phyloP scores from a whole-genome alignment of 768 basidiomycete genomes.

The Multifurca ochricompacta region DNA sequence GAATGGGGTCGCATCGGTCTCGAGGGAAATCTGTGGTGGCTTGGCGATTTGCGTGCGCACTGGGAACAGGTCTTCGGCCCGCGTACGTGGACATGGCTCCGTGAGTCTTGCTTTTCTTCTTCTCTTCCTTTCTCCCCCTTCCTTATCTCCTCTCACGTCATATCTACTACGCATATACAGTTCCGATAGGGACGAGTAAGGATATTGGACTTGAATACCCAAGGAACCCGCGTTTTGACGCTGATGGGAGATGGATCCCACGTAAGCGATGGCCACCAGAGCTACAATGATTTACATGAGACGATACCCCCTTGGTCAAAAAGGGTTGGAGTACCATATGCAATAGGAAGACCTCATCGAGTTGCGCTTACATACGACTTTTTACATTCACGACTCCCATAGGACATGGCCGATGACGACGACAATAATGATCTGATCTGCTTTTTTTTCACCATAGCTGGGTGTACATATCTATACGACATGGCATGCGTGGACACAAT shows the following conservation, averaged over 20 bases:
- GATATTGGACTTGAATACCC: constrained; percentile 58
- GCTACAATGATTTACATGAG: constrained; percentile 35
- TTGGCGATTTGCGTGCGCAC: constrained; percentile 49
- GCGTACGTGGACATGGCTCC: constrained; percentile 61
- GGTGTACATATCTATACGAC: no score
- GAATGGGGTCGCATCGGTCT: constrained; percentile 74
- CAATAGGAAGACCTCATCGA: no score
- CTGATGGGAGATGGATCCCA: constrained; percentile 55
- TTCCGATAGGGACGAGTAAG: constrained; percentile 44
- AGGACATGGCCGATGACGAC: no score
- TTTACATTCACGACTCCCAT: no score
- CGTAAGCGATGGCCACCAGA: constrained; percentile 65
- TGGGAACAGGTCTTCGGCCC: constrained; percentile 84
- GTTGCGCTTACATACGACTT: no score
- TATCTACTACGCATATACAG: constrained; percentile 20
- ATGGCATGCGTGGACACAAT: no score
- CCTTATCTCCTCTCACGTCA: not conserved
- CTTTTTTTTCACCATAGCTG: no score
- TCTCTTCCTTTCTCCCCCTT: not conserved
- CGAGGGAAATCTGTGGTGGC: constrained; percentile 87
- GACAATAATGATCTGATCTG: no score
- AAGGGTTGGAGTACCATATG: no score
- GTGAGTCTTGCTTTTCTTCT: constrained; percentile 41
- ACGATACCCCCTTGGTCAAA: no score
- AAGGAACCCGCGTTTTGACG: constrained; percentile 67